Evolutionary conservation across 2,329 filamentous ascomycete species (phyloP).

Genomic region (Niveomyces coronatus): DNA sequence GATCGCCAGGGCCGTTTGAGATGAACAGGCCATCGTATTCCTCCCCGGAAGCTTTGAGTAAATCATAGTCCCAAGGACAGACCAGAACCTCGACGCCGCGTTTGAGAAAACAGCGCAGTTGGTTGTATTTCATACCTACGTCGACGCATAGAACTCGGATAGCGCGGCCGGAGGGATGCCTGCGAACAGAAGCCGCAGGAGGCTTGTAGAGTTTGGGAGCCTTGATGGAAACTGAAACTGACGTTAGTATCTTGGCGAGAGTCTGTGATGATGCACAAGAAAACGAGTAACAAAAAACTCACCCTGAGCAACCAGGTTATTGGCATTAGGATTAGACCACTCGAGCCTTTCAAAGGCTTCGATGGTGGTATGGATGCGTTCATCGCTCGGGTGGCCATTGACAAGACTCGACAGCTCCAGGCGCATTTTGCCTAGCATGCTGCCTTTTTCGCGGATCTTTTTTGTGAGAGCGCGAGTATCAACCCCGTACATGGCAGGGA

Average conservation of each 20-base stretch:
- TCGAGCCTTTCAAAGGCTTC: constrained; percentile 65
- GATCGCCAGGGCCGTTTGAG: constrained; percentile 95
- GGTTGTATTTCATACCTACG: constrained; percentile 97
- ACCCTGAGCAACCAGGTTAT: constrained; percentile 93
- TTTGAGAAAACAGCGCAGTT: constrained; percentile 83
- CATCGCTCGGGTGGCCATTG: constrained; percentile 27
- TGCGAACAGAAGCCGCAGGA: constrained; percentile 57
- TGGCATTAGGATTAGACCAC: constrained; percentile 85
- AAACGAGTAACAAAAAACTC: constrained; percentile 36
- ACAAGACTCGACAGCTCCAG: constrained; percentile 46
- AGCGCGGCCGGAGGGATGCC: constrained; percentile 78
- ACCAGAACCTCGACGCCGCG: constrained; percentile 90
- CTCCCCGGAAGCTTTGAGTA: constrained; percentile 62
- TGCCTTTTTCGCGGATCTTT: constrained; percentile 85
- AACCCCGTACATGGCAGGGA: constrained; percentile 90
- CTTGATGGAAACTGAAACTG: constrained; percentile 69
- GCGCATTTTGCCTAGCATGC: constrained; percentile 88
- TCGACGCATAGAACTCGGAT: constrained; percentile 88
- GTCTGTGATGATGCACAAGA: constrained; percentile 9
- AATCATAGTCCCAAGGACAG: constrained; percentile 93
- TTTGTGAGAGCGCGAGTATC: constrained; percentile 93
- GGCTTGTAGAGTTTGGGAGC: constrained; percentile 79
- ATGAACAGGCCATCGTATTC: constrained; percentile 96
- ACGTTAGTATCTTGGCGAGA: constrained; percentile 27
- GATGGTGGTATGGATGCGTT: constrained; percentile 17